Evolutionary conservation across 352 stramenopile genomes (phyloP), one percentile per base, ranked within the genome.

Genomic region (Phytophthora brassicae): DNA sequence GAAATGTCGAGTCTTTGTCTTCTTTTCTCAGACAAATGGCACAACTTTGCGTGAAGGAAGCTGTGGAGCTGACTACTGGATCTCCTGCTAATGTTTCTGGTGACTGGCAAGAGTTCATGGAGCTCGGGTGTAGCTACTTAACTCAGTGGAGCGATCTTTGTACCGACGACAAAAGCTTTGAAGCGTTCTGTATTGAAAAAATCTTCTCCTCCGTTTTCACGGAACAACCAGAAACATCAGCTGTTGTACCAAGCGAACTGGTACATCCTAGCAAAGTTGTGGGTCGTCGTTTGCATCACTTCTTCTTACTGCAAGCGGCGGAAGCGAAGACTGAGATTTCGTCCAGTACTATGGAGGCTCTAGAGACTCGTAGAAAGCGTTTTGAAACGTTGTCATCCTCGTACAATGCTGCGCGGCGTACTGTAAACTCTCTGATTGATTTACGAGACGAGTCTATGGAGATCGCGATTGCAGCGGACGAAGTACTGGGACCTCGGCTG

Each of bases 111-210:
- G 50, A 65, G 36, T 75, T 68, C 14, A 56, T 86, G 43, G 77
- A 88, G 43, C 48, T 83, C 9, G 68, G 68, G 3, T 75, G 74
- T 3, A 73, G 64, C 33, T 87, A 89, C 49, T 69, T 90, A 24
- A 44, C 80, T 50, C 35, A 75, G 33, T 77, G 77, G 65, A 55
- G 56, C 26, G 69, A 81, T 8, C 56, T 78, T 3, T 58, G 46
- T 38, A 20, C 3, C 17, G 64, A 74, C 16, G 59, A 80, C 8
- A 53, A 68, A 8, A 59, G 16, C 1, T 66, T 84, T 20, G 55
- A 75, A 42, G 19, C 31, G 12, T 83, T 88, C 31, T 90, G 75
- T 59, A 31, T 48, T 11, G 28, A 77, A 17, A 50, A 83, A 0
- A 41, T 90, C 1, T 29, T 77, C 0, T 63, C 68, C 4, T 38